These are phyloP conservation scores for Cercospora nicotianae DNA, from an alignment of 2,329 filamentous ascomycete genomes.

Conservation along the genomic window DNA sequence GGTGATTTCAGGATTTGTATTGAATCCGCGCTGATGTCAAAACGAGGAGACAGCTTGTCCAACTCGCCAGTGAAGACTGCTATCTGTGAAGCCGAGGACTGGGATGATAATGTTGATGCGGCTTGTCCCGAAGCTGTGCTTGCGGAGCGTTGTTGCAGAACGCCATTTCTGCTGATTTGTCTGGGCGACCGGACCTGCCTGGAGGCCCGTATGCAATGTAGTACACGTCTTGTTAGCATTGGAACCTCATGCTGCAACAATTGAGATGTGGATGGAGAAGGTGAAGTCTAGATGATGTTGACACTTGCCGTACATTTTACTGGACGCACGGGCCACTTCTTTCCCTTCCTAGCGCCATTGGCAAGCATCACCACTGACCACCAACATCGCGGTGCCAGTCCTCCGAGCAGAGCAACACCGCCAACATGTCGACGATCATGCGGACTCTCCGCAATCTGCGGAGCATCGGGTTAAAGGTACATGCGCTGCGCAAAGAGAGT, in stretches of 20 bases:
- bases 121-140: constrained; percentile 28
- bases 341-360: constrained; percentile 3
- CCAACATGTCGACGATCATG: constrained; percentile 81
- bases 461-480: constrained; percentile 83
- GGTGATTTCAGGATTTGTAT: constrained; percentile 79
- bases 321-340: not conserved
- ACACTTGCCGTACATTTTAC: not conserved
- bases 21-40: constrained; percentile 78
- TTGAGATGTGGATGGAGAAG: not conserved
- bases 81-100: constrained; percentile 52
- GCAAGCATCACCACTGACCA: constrained; percentile 4
- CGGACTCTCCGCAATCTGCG: constrained; percentile 86
- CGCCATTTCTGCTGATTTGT: constrained; percentile 17
- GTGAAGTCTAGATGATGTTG: not conserved
- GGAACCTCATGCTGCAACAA: constrained; percentile 22
- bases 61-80: constrained; percentile 69
- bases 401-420: constrained; percentile 35
- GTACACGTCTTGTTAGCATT: constrained; percentile 35
- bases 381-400: constrained; percentile 13
- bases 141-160: constrained; percentile 28
- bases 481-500: constrained; percentile 19
- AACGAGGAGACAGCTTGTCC: constrained; percentile 86
- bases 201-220: constrained; percentile 31
- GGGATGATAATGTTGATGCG: constrained; percentile 22
- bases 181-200: constrained; percentile 4